Conservation (phyloP, 352 stramenopile genomes). For the Phytophthora constricta region DNA sequence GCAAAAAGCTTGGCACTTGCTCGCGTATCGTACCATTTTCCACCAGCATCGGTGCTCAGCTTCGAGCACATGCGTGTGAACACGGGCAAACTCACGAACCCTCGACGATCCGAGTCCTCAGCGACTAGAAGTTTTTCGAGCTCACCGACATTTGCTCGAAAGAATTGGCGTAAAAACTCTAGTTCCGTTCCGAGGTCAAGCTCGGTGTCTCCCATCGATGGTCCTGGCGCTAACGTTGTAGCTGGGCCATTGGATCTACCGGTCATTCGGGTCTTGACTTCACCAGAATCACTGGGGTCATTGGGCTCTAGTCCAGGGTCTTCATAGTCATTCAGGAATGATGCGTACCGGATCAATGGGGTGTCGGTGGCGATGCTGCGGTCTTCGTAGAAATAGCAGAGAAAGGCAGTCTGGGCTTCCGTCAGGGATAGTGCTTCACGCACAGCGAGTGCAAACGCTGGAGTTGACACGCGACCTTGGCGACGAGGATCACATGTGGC, state of each 20-base stretch:
- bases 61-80: slow-evolving; percentile 54
- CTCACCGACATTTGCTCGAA: slow-evolving; percentile 43
- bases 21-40: slow-evolving; percentile 46
- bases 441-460: slow-evolving; percentile 55
- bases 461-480: slow-evolving; percentile 56
- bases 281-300: slow-evolving; percentile 10
- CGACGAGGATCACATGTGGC: slow-evolving; percentile 51
- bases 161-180: slow-evolving; percentile 53
- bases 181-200: slow-evolving; percentile 38
- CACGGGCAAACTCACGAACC: slow-evolving; percentile 52
- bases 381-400: slow-evolving; percentile 84
- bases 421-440: slow-evolving; percentile 54
- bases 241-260: neutral
- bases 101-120: slow-evolving; percentile 54
- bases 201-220: slow-evolving; percentile 24
- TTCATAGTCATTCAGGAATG: slow-evolving; percentile 79
- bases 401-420: slow-evolving; percentile 71
- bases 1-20: slow-evolving; percentile 47
- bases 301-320: slow-evolving; percentile 59
- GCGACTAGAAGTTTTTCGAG: slow-evolving; percentile 49
- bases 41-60: slow-evolving; percentile 36
- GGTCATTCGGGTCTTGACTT: slow-evolving; percentile 1
- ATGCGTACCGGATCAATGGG: slow-evolving; percentile 71
- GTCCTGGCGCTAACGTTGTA: slow-evolving; percentile 4
- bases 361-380: slow-evolving; percentile 61